Base-by-base conservation (phyloP, 495 filamentous ascomycete species). In the Paragyromitra xinjiangensis region DNA sequence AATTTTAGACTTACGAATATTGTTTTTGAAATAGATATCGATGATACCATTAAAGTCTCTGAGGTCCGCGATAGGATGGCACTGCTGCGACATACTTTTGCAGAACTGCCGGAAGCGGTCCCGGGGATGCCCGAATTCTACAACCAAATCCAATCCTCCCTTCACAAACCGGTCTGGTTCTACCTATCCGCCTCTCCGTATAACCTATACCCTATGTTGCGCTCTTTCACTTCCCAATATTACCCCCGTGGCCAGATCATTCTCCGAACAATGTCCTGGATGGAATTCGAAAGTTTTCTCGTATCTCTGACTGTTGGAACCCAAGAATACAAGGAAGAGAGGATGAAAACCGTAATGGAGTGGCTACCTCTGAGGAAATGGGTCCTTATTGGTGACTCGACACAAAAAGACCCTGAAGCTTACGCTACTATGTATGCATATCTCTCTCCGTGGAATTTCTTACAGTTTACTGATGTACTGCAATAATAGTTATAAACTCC, bases 131-230 rank as follows among this genome's bases (percentile, higher is more conserved):
- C 94, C 0, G 89, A 93, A 80, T 85, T 97, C 2, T 98, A 98
- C 84, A 84, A 89, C 67, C 86, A 95, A 37, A 85, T 90, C 62
- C 82, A 84, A 11, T 77, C 87, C 66, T 78, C 86, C 26, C 86
- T 92, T 3, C 71, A 87, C 3, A 82, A 84, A 2, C 91, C 95
- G 9, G 87, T 92, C 1, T 97, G 91, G 88, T 97, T 95, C 84
- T 98, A 98, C 84, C 89, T 98, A 63, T 96, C 93, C 4, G 95
- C 95, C 1, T 97, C 93, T 2, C 95, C 95, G 0, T 97, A 98
- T 86, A 97, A 97, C 76, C 88, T 98, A 3, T 97, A 97, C 83
- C 90, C 92, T 1, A 96, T 97, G 85, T 88, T 98, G n/a, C 89
- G 86, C 72, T 79, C 85, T 0, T 93, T 98, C 86, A 84, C 93